Conservation (phyloP, 139 green algal genomes). For the Protoeuglena noctilucae region DNA sequence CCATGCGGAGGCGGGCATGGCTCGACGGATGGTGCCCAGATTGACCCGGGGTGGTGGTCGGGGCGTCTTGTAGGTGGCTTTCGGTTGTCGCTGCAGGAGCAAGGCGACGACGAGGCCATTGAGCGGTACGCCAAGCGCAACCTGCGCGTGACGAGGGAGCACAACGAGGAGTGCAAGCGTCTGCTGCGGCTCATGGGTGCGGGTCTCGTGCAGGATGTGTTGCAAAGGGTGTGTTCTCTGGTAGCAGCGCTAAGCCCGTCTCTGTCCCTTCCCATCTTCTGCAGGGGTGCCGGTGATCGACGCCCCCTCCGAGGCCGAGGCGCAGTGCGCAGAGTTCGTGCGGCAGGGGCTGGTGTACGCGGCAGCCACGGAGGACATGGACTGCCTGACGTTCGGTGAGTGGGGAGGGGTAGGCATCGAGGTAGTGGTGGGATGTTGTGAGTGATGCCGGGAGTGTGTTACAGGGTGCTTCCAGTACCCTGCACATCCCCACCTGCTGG, state of each 20-base stretch:
- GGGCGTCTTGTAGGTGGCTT: background rate
- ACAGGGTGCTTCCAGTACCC: too few species aligned
- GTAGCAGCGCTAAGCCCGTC: too few species aligned
- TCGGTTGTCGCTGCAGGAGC: slow-evolving; percentile 22
- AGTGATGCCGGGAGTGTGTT: too few species aligned
- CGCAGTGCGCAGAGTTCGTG: slow-evolving; percentile 66
- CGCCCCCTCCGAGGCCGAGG: slow-evolving; percentile 86
- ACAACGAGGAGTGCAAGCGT: slow-evolving; percentile 89
- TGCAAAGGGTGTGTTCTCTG: too few species aligned
- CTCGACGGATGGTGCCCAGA: background rate
- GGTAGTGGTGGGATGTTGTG: too few species aligned
- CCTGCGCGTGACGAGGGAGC: slow-evolving; percentile 56
- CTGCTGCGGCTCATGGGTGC: slow-evolving; percentile 90
- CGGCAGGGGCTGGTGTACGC: slow-evolving; percentile 68
- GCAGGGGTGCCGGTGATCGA: slow-evolving; percentile 16
- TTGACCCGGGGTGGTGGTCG: background rate
- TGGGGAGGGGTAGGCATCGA: too few species aligned
- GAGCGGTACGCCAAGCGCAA: slow-evolving; percentile 94
- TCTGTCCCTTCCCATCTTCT: too few species aligned
- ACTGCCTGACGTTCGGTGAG: slow-evolving; percentile 91
- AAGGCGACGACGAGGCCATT: slow-evolving; percentile 65
- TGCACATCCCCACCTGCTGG: slow-evolving; percentile 80
- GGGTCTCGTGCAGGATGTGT: slow-evolving; percentile 57
- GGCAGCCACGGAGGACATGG: slow-evolving; percentile 94
- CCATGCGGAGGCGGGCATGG: too few species aligned